Percentiles rank a stretch among this genome's conserved stretches.
phyloP scores from a whole-genome alignment of 2,329 filamentous ascomycete species.

The Bipolaris victoriae region DNA sequence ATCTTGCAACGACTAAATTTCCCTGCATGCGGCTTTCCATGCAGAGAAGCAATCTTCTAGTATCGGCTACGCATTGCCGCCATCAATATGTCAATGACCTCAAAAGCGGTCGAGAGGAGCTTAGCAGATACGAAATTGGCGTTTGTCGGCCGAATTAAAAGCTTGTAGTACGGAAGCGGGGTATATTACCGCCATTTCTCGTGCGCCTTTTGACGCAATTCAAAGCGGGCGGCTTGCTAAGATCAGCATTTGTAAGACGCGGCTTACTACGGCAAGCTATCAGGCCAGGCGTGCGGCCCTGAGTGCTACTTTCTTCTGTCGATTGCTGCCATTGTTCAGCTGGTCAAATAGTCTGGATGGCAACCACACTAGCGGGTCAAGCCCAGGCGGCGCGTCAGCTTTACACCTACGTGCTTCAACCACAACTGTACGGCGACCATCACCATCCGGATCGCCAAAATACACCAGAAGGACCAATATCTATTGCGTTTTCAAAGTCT shows the following conservation, averaged over 20 bases:
- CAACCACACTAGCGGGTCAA: slow-evolving; percentile 9
- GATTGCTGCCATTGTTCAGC: background rate
- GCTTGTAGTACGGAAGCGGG: slow-evolving; percentile 19
- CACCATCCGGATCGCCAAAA: slow-evolving; percentile 27
- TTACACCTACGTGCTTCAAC: slow-evolving; percentile 24
- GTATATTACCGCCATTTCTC: slow-evolving; percentile 12
- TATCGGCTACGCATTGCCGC: background rate
- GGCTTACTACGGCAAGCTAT: background rate
- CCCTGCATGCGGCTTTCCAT: background rate
- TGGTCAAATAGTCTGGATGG: slow-evolving; percentile 4
- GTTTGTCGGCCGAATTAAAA: slow-evolving; percentile 12
- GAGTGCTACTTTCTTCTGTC: background rate
- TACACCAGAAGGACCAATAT: slow-evolving; percentile 23
- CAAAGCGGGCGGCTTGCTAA: slow-evolving; percentile 4
- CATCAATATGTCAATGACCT: background rate
- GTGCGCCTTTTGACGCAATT: background rate
- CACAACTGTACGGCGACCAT: slow-evolving; percentile 25
- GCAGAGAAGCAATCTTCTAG: background rate
- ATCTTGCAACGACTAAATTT: background rate
- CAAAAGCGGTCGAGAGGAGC: background rate
- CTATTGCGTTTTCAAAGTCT: slow-evolving; percentile 24
- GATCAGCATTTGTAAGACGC: slow-evolving; percentile 1
- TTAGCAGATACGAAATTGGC: slow-evolving; percentile 13
- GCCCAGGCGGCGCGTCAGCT: slow-evolving; percentile 18
- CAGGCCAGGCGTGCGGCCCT: background rate